Evolutionary conservation across 2,329 filamentous ascomycete genomes (phyloP), one percentile per base, ranked within the genome.

Genomic region (Pezicula neosporulosa): DNA sequence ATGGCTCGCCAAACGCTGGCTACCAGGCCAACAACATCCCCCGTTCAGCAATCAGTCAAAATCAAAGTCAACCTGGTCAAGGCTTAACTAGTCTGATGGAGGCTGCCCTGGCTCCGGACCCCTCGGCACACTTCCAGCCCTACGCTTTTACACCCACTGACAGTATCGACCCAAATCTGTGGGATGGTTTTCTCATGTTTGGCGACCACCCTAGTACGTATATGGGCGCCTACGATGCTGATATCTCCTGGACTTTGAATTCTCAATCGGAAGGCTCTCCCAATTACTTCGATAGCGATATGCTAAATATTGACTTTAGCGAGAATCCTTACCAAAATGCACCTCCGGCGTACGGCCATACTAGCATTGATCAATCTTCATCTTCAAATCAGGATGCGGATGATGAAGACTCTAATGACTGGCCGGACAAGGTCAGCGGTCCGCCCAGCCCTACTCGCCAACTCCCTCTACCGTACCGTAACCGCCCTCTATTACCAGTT

Each of bases 211-310:
- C 56, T 4, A 59, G 39, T 42, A 47, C 56, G 12, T 62, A 61
- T 36, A 63, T 63, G 60, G 62, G 62, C 30, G 50, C 62, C 5
- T 65, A 65, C 47, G 60, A 63, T 54, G 61, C 60, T 9, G 60
- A 63, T 48, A 65, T 63, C 36, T 63, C 62, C 6, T 63, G 60
- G 61, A 59, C 60, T 8, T 38, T 64, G 16, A 54, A 59, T 39
- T 51, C 60, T 21, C 51, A 56, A 10, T 53, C 52, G 1, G 60
- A 61, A 35, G 27, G 43, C 9, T 60, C 60, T 3, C 58, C 60
- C 16, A 54, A 50, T 27, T 57, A 58, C 15, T 18, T 54, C 7
- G 55, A 60, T 42, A 37, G 49, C 3, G 59, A 58, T 37, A 53
- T 59, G 49, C 36, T 57, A 16, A 48, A 48, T 43, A 51, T 54